Evolutionary conservation across 305 asterid species (phyloP).

Genomic region (Plantago coronopus): DNA sequence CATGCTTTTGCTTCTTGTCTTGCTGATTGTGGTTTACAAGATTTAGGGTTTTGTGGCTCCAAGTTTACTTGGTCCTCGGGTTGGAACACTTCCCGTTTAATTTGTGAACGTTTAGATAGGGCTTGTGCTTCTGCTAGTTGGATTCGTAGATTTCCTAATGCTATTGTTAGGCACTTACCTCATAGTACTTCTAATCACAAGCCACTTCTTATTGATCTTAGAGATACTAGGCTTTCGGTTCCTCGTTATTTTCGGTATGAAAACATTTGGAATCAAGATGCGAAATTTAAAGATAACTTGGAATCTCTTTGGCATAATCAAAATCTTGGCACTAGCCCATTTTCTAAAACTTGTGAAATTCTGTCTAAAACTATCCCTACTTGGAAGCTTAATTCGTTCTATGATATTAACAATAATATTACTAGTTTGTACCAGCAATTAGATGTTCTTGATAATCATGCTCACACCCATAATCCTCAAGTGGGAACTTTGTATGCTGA

Average conservation of each 20-base stretch:
- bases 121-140: neutral
- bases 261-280: neutral
- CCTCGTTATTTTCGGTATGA: neutral
- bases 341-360: no score
- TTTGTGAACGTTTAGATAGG: neutral
- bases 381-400: no score
- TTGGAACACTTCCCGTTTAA: no score
- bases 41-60: neutral
- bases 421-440: no score
- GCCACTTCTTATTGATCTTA: neutral
- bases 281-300: neutral
- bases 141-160: neutral
- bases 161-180: neutral
- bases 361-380: no score
- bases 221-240: neutral
- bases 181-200: neutral
- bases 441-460: no score
- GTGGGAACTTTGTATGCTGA: no score
- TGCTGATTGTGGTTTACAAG: neutral
- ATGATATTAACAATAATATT: no score
- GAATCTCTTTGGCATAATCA: no score
- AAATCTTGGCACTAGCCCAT: no score
- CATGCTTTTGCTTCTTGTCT: neutral
- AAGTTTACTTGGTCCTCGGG: no score
- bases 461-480: no score